Conservation (phyloP, 805 yeast genomes). For the Candida odintsovae region DNA sequence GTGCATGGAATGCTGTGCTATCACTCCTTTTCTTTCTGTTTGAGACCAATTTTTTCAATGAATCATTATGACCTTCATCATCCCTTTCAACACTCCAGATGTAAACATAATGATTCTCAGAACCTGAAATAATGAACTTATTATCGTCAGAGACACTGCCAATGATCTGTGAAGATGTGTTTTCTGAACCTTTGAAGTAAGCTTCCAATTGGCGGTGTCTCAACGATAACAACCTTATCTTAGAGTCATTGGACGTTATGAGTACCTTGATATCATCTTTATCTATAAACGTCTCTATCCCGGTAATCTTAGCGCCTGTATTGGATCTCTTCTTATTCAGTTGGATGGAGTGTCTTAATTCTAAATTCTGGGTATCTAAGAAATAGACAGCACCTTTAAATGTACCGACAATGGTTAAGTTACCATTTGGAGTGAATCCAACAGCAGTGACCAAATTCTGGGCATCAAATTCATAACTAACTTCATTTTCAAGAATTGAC, state of each 20-base stretch:
- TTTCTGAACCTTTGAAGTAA: constrained; percentile 68
- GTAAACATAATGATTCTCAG: constrained; percentile 85
- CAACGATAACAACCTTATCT: constrained; percentile 60
- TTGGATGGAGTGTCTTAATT: constrained; percentile 37
- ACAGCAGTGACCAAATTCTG: constrained; percentile 70
- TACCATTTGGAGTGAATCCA: constrained; percentile 62
- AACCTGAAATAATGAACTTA: constrained; percentile 62
- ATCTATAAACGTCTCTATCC: constrained; percentile 48
- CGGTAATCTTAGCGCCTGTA: constrained; percentile 62
- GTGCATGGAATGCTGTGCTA: constrained; percentile 72
- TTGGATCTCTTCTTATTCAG: constrained; percentile 33
- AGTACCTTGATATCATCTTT: constrained; percentile 38
- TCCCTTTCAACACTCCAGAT: constrained; percentile 55
- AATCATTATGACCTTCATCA: constrained; percentile 8
- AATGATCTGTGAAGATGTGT: constrained; percentile 62
- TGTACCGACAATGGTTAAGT: constrained; percentile 64
- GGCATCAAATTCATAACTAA: constrained; percentile 55
- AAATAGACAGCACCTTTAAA: constrained; percentile 64
- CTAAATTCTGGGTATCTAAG: constrained; percentile 60
- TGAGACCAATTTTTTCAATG: constrained; percentile 11
- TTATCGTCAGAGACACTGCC: constrained; percentile 60
- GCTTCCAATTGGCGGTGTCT: constrained; percentile 50
- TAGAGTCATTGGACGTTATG: constrained; percentile 79
- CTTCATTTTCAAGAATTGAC: constrained; percentile 72
- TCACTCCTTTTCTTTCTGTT: constrained; percentile 44